A percentile compares a stretch with the other conserved stretches of the same genome.
Evolutionary conservation across 495 filamentous ascomycete genomes (phyloP).

Genomic region (Aspergillus bridgeri): DNA sequence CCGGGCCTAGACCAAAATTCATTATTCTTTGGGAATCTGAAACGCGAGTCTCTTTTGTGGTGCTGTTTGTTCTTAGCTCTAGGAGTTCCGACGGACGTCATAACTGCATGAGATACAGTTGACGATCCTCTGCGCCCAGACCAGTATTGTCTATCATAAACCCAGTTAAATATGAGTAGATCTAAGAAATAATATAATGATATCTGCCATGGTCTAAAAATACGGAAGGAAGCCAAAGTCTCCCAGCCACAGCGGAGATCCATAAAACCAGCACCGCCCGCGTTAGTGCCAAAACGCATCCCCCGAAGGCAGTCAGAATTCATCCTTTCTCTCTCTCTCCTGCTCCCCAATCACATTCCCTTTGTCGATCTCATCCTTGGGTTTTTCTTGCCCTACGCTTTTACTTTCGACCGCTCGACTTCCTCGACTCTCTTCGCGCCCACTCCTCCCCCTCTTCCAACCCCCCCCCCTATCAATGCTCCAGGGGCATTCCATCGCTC

Average conservation of each 20-base stretch:
- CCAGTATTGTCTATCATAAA: no score
- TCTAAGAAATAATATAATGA: no score
- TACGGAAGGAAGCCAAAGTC: not conserved
- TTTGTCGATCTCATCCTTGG: not conserved
- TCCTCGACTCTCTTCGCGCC: not conserved
- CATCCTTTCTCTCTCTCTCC: constrained; percentile 6
- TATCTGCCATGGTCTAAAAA: not conserved
- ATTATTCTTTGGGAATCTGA: no score
- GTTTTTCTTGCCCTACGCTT: no score
- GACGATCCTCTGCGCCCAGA: no score
- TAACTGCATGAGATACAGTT: no score
- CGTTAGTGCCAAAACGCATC: constrained; percentile 1
- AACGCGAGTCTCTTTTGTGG: no score
- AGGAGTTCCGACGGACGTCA: not conserved
- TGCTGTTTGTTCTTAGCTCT: not conserved
- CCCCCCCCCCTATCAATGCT: constrained; percentile 37
- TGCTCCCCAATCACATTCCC: not conserved
- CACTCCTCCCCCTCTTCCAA: constrained; percentile 3
- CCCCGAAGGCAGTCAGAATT: constrained; percentile 14
- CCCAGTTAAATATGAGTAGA: no score
- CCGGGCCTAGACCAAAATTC: no score
- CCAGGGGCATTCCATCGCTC: constrained; percentile 36
- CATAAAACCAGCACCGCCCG: constrained; percentile 8
- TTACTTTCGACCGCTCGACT: no score
- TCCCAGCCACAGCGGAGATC: constrained; percentile 16